Base-by-base conservation (phyloP, 2,329 filamentous ascomycete species). In the Sporothrix brasiliensis region DNA sequence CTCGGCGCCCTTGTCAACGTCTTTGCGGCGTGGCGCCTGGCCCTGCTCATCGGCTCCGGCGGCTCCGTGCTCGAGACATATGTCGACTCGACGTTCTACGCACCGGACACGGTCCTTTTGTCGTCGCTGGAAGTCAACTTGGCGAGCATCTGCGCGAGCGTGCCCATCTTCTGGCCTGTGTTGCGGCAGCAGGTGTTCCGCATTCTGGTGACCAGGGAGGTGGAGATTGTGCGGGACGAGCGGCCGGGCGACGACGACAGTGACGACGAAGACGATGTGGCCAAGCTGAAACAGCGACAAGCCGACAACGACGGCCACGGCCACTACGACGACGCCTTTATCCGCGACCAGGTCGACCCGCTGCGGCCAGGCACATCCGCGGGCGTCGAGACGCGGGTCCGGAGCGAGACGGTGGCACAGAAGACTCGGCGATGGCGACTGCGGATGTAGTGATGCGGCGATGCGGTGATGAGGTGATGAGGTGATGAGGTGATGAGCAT, bases 131-230 rank as follows among this genome's bases (percentile, higher is more conserved):
- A 78, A 68, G 73, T 77, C 67, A 74, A 76, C 71, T 69, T 76
- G 30, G 76, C 77, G 4, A 75, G 73, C 34, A 65, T 71, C 70
- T 69, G 70, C n/a, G 70, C 70, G 34, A 69, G 70, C 41, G 63
- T 72, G 39, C 77, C 77, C 21, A 73, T 77, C 19, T 78, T 77
- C 72, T 78, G 77, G 77, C 77, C 77, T 2, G 74, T 76, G 11
- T 56, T 77, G 50, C 71, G 73, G 39, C 71, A 72, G 27, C 72
- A 74, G n/a, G 66, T 77, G 30, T 74, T 73, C 58, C 73, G 72
- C 21, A 77, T 78, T 24, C 74, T 76, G 65, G 73, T 78, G 54
- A 77, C 71, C 49, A 69, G 61, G 30, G 69, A 69, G 60, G 60
- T 72, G 13, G 60, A 41, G 39, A 67, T 70, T 34, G 67, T 44